phyloP scores from a whole-genome alignment of 2,329 filamentous ascomycete genomes.

The Arthrobotrys pseudoclavata region DNA sequence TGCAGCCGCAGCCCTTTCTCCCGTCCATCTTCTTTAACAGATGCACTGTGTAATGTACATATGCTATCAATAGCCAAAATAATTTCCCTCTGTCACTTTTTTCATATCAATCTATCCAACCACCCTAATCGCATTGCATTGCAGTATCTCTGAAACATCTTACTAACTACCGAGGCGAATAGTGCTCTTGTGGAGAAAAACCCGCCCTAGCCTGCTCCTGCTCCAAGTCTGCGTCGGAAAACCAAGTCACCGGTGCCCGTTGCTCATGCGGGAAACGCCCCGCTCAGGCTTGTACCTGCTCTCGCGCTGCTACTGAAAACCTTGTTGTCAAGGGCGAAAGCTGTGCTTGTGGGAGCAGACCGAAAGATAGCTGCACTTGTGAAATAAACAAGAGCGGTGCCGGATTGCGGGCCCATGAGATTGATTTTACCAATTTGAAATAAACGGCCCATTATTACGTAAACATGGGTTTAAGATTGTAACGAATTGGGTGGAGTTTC shows the following conservation, averaged over 20 bases:
- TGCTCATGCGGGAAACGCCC: constrained; percentile 58
- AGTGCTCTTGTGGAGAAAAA: constrained; percentile 58
- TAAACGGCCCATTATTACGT: not conserved
- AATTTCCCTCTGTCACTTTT: constrained; percentile 4
- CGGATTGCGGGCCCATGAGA: constrained; percentile 41
- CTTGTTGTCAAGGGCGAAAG: constrained; percentile 34
- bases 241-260: constrained; percentile 56
- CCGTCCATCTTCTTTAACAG: not conserved
- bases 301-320: constrained; percentile 46
- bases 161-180: constrained; percentile 6
- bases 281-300: constrained; percentile 57
- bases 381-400: constrained; percentile 42
- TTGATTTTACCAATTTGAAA: constrained; percentile 56
- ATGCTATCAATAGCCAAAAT: constrained; percentile 15
- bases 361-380: constrained; percentile 52
- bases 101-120: not conserved
- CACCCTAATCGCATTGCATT: not conserved
- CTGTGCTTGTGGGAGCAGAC: constrained; percentile 55
- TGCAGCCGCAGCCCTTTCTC: constrained; percentile 24
- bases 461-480: not conserved
- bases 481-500: constrained; percentile 5
- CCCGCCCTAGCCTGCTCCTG: constrained; percentile 45
- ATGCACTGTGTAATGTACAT: not conserved
- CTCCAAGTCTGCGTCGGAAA: constrained; percentile 40
- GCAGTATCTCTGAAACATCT: constrained; percentile 31